These are phyloP conservation scores for Cyphellophora attinorum DNA, from an alignment of 2,329 filamentous ascomycete genomes.

Conservation along the genomic window DNA sequence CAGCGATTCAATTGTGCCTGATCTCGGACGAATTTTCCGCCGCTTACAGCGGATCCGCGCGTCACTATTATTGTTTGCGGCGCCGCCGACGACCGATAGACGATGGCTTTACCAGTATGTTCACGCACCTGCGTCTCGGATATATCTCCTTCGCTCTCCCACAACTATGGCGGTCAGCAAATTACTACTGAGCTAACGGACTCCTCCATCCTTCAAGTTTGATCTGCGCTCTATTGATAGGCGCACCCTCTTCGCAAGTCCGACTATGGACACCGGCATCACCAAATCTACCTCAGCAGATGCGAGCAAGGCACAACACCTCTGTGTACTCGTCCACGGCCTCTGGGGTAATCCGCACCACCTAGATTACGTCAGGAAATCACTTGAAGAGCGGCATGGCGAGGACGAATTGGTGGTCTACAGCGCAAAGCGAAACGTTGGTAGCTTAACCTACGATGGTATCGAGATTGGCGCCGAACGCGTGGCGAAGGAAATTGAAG, in stretches of 20 bases:
- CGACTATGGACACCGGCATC: slow-evolving; percentile 11
- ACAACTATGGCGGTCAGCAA: too few relatives aligned
- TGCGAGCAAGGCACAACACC: slow-evolving; percentile 34
- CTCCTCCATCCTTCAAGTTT: too few relatives aligned
- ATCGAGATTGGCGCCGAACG: slow-evolving; percentile 62
- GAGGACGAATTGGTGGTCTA: slow-evolving; percentile 47
- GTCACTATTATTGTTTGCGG: too few relatives aligned
- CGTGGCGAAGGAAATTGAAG: slow-evolving; percentile 54
- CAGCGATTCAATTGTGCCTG: too few relatives aligned
- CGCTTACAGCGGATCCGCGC: too few relatives aligned
- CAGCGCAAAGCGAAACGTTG: slow-evolving; percentile 44
- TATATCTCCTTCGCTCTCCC: too few relatives aligned
- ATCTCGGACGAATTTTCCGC: too few relatives aligned
- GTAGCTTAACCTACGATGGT: slow-evolving; percentile 54
- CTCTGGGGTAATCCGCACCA: slow-evolving; percentile 27
- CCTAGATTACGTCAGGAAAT: slow-evolving; percentile 43
- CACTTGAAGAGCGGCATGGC: slow-evolving; percentile 40
- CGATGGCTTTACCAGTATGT: too few relatives aligned
- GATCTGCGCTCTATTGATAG: slow-evolving; percentile 19
- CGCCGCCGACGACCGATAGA: too few relatives aligned
- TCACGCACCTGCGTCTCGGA: too few relatives aligned
- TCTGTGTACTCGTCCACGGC: slow-evolving; percentile 50
- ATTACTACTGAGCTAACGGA: too few relatives aligned
- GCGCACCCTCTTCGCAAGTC: slow-evolving; percentile 16
- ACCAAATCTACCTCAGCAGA: slow-evolving; percentile 5